A percentile compares a stretch with the other conserved stretches of the same genome.
Conservation (phyloP, 108 stramenopile genomes). For the Craspedostauros australis region DNA sequence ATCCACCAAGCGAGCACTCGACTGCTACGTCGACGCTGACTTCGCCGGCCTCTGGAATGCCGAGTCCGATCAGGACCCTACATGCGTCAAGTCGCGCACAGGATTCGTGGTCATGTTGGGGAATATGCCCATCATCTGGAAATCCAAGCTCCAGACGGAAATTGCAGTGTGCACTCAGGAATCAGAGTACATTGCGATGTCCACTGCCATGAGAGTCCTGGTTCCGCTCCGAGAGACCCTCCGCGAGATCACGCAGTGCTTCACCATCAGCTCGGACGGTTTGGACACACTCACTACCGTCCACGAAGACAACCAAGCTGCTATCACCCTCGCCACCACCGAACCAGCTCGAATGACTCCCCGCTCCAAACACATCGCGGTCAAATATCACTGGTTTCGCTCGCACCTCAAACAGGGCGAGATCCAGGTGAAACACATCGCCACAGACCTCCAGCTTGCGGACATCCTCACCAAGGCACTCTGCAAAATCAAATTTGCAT, state of each 20-base stretch:
- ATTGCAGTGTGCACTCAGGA: constrained; percentile 45
- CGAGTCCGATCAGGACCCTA: constrained; percentile 30
- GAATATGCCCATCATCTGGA: constrained; percentile 39
- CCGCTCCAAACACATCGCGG: constrained; percentile 28
- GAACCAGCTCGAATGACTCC: constrained; percentile 20
- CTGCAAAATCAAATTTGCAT: background rate
- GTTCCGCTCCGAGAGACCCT: no score
- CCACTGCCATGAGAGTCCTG: constrained; percentile 15
- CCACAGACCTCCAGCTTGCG: constrained; percentile 16
- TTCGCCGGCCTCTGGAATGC: constrained; percentile 36
- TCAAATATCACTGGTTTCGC: constrained; percentile 26
- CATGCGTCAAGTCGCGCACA: constrained; percentile 22
- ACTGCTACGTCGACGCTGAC: constrained; percentile 40
- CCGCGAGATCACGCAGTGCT: no score
- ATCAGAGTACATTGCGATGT: constrained; percentile 39
- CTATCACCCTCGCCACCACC: constrained; percentile 10
- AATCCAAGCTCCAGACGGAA: constrained; percentile 34
- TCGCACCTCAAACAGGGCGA: no score
- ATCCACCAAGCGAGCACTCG: constrained; percentile 8
- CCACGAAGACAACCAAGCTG: no score
- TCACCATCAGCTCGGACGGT: no score
- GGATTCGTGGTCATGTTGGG: constrained; percentile 13
- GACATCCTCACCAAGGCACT: constrained; percentile 45
- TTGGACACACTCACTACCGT: no score
- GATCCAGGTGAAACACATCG: constrained; percentile 8